Percentiles rank a stretch among this genome's conserved stretches.
Conservation (phyloP, 495 filamentous ascomycete species). For the Lineolata rhizophorae region DNA sequence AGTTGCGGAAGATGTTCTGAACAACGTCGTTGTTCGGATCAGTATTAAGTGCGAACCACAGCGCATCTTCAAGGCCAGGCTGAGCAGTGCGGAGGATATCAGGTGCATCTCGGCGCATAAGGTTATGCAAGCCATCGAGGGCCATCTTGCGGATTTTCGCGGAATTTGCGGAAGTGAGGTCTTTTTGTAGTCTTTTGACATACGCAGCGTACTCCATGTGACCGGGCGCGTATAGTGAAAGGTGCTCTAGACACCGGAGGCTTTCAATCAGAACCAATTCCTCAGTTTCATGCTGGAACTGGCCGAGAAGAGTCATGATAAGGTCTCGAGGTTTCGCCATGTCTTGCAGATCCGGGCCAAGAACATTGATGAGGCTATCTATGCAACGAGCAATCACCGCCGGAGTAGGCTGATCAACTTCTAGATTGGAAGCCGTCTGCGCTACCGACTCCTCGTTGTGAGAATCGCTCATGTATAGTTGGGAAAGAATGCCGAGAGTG, state of each 20-base stretch:
- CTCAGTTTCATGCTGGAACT: constrained; percentile 63
- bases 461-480: constrained; percentile 74
- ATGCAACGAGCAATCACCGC: constrained; percentile 70
- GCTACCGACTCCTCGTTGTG: constrained; percentile 70
- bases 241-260: constrained; percentile 67
- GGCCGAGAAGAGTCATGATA: constrained; percentile 64
- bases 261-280: constrained; percentile 52
- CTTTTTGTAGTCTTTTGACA: constrained; percentile 56
- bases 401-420: constrained; percentile 58
- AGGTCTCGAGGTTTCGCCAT: constrained; percentile 77
- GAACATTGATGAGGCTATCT: constrained; percentile 88
- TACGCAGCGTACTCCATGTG: constrained; percentile 68
- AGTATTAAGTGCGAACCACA: constrained; percentile 74
- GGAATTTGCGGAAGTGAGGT: constrained; percentile 45
- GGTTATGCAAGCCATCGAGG: constrained; percentile 71
- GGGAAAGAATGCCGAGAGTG: constrained; percentile 78
- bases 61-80: constrained; percentile 62
- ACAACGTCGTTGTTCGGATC: constrained; percentile 54
- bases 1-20: constrained; percentile 65
- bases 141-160: constrained; percentile 53
- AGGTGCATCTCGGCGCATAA: constrained; percentile 80
- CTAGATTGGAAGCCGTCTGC: constrained; percentile 66
- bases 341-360: constrained; percentile 89
- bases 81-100: constrained; percentile 53
- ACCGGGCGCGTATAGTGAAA: constrained; percentile 76